Conservation (phyloP, 2,329 filamentous ascomycete genomes). For the Delphinella strobiligena region DNA sequence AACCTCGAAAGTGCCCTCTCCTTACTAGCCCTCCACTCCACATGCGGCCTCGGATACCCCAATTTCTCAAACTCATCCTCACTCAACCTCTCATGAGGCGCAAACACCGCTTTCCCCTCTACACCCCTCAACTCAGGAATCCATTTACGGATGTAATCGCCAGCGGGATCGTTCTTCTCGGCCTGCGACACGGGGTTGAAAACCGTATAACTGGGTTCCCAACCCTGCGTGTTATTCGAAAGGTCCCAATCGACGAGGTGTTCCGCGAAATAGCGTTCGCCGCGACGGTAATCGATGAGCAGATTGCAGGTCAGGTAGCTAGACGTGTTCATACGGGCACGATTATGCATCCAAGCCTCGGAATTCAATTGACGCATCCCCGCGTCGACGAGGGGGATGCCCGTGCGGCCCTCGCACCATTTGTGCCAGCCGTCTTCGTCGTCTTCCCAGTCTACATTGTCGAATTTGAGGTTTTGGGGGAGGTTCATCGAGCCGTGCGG, state of each 20-base stretch:
- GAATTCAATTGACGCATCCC: slow-evolving; percentile 39
- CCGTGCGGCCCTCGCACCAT: slow-evolving; percentile 35
- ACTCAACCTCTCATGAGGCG: slow-evolving; percentile 31
- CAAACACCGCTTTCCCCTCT: slow-evolving; percentile 37
- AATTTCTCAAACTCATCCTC: slow-evolving; percentile 37
- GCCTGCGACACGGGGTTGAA: slow-evolving; percentile 32
- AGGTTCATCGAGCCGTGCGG: slow-evolving; percentile 40
- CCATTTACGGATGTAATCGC: slow-evolving; percentile 26
- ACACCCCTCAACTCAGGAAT: slow-evolving; percentile 27
- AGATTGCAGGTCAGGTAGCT: slow-evolving; percentile 38
- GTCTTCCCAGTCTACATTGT: slow-evolving; percentile 39
- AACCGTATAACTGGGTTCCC: slow-evolving; percentile 40
- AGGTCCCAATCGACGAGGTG: slow-evolving; percentile 37
- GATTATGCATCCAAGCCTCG: slow-evolving; percentile 42
- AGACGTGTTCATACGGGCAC: slow-evolving; percentile 38
- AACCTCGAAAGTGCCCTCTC: slow-evolving; percentile 30
- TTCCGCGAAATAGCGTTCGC: slow-evolving; percentile 40
- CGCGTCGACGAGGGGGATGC: slow-evolving; percentile 39
- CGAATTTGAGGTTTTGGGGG: slow-evolving; percentile 40
- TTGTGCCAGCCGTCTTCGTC: slow-evolving; percentile 38
- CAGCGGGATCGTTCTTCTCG: slow-evolving; percentile 25
- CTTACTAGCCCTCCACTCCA: slow-evolving; percentile 32
- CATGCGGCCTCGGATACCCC: slow-evolving; percentile 34
- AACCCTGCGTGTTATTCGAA: slow-evolving; percentile 39
- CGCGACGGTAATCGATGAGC: slow-evolving; percentile 36